Percentiles rank a stretch among this genome's conserved stretches.
phyloP scores from a whole-genome alignment of 2,329 filamentous ascomycete species.

The Bretziella fagacearum region DNA sequence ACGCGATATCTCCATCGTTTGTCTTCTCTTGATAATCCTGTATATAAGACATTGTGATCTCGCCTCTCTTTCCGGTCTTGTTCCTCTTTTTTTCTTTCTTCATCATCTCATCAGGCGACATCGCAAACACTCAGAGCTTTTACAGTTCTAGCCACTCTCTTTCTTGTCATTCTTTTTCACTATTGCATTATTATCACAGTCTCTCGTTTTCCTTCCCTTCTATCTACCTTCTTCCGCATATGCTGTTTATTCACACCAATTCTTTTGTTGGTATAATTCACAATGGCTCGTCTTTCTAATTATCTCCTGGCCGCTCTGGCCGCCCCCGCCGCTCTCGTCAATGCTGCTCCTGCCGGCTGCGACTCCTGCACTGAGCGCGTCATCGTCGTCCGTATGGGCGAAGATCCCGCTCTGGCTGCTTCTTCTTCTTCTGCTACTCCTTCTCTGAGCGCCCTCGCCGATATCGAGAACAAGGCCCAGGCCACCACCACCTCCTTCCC shows the following conservation, averaged over 20 bases:
- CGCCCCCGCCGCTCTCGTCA: conserved; percentile 5
- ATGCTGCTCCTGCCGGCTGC: conserved; percentile 1
- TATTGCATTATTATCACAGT: neutral
- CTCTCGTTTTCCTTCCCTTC: conserved; percentile 1
- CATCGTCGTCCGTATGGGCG: neutral
- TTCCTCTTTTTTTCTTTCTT: conserved; percentile 2
- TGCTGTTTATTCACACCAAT: neutral
- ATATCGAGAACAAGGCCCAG: neutral
- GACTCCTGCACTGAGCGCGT: neutral
- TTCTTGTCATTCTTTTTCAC: conserved; percentile 7
- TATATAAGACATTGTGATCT: conserved; percentile 6
- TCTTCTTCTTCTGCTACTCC: neutral
- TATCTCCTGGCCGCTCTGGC: conserved; percentile 10
- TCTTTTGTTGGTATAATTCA: neutral
- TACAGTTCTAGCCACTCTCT: conserved; percentile 11
- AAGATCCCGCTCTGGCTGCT: neutral
- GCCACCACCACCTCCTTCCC: neutral
- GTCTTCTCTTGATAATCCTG: neutral
- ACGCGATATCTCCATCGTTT: neutral
- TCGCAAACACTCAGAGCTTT: conserved; percentile 4
- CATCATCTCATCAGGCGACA: conserved; percentile 4
- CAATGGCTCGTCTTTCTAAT: conserved; percentile 7
- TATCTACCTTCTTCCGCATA: conserved; percentile 5
- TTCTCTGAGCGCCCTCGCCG: neutral
- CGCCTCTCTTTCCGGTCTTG: neutral